Conservation (phyloP, 2,329 filamentous ascomycete genomes). For the Periglandula ipomoeae region DNA sequence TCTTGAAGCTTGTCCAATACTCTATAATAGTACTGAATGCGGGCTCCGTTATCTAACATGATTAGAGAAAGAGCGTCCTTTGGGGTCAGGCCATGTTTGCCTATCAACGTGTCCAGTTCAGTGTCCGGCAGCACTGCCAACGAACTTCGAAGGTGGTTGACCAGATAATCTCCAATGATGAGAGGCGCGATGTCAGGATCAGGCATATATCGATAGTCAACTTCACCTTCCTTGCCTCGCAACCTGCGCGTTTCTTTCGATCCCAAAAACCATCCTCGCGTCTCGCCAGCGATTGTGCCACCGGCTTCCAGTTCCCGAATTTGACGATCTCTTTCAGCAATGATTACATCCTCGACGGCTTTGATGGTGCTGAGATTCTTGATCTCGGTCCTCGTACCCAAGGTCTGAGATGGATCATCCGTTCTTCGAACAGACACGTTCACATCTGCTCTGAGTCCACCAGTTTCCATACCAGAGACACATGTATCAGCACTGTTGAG, state of each 20-base stretch:
- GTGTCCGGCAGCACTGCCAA: constrained; percentile 66
- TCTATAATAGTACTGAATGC: constrained; percentile 73
- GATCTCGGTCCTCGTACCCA: constrained; percentile 90
- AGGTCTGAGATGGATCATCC: constrained; percentile 29
- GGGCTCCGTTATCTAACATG: constrained; percentile 65
- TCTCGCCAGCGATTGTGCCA: constrained; percentile 71
- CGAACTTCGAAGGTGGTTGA: constrained; percentile 51
- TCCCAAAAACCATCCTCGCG: constrained; percentile 84
- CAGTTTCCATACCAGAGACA: constrained; percentile 85
- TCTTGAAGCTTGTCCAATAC: constrained; percentile 43
- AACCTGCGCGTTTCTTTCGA: constrained; percentile 72
- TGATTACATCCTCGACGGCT: constrained; percentile 87
- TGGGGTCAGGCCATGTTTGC: constrained; percentile 56
- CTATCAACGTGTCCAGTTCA: constrained; percentile 53
- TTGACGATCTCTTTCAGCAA: constrained; percentile 83
- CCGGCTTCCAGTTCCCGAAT: constrained; percentile 71
- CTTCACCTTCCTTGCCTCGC: constrained; percentile 89
- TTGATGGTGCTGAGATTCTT: constrained; percentile 96
- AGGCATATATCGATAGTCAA: constrained; percentile 98
- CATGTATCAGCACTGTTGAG: constrained; percentile 76
- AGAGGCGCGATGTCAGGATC: constrained; percentile 84
- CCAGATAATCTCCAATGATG: constrained; percentile 60
- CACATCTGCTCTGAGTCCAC: constrained; percentile 84
- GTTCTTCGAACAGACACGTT: constrained; percentile 77
- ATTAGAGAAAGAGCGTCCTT: constrained; percentile 81